A percentile compares a stretch with the other conserved stretches of the same genome.
Conservation (phyloP, 2,329 filamentous ascomycete genomes). For the Lasiodiplodia citricola region DNA sequence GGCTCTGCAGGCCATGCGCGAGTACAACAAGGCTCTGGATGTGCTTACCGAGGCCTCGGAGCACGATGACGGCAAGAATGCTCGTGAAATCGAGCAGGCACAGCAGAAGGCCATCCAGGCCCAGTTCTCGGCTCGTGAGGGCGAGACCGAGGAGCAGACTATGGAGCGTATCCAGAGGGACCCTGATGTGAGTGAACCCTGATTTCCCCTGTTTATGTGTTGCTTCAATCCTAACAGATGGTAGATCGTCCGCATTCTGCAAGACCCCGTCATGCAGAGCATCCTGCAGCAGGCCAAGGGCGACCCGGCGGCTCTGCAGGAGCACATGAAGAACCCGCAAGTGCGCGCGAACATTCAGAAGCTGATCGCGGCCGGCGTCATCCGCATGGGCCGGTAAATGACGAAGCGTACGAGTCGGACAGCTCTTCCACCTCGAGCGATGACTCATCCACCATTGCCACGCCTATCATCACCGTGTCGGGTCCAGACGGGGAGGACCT, state of each 20-base stretch:
- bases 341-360: slow-evolving; percentile 93
- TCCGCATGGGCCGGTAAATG: slow-evolving; percentile 69
- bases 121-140: slow-evolving; percentile 89
- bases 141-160: slow-evolving; percentile 96
- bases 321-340: slow-evolving; percentile 93
- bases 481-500: slow-evolving; percentile 4
- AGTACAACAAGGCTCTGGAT: slow-evolving; percentile 94
- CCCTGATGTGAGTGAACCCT: slow-evolving; percentile 72
- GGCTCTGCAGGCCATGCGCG: slow-evolving; percentile 95
- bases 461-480: slow-evolving; percentile 5
- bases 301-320: slow-evolving; percentile 88
- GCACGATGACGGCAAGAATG: slow-evolving; percentile 80
- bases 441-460: background rate
- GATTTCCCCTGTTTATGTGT: slow-evolving; percentile 15
- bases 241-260: slow-evolving; percentile 85
- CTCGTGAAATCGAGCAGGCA: slow-evolving; percentile 90
- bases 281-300: slow-evolving; percentile 96
- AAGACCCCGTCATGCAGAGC: slow-evolving; percentile 96
- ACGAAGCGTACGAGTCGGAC: background rate
- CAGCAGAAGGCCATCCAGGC: slow-evolving; percentile 89
- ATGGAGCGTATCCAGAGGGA: slow-evolving; percentile 88
- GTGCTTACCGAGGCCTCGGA: slow-evolving; percentile 80
- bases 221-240: slow-evolving; percentile 1
- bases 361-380: slow-evolving; percentile 89
- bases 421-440: background rate